Conservation (phyloP, 768 basidiomycete genomes). For the Serpula lacrymans region DNA sequence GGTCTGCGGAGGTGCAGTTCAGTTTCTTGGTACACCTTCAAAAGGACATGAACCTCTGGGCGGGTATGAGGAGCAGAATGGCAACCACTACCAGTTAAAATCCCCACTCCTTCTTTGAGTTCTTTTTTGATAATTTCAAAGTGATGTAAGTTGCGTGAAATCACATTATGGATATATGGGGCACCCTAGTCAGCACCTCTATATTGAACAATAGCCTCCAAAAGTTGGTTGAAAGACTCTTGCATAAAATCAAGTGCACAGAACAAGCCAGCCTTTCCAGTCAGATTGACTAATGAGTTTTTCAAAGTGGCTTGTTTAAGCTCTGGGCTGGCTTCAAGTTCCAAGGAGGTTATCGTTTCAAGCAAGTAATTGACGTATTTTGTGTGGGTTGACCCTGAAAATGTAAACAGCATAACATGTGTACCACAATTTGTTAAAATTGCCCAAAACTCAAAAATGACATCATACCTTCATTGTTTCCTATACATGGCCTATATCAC, state of each 20-base stretch:
- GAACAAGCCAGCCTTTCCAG: conserved; percentile 20
- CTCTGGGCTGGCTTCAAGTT: conserved; percentile 24
- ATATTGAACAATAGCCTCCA: no score
- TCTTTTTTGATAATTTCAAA: conserved; percentile 30
- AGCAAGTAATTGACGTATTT: conserved; percentile 32
- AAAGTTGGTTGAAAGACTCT: conserved; percentile 31
- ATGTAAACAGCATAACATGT: conserved; percentile 28
- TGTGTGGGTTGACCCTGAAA: conserved; percentile 29
- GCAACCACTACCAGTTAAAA: conserved; percentile 12
- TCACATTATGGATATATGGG: conserved; percentile 23
- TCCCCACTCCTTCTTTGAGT: conserved; percentile 18
- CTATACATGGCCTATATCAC: conserved; percentile 31
- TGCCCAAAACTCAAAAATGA: background rate
- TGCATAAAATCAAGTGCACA: conserved; percentile 29
- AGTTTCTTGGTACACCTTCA: conserved; percentile 11
- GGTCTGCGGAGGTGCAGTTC: conserved; percentile 19
- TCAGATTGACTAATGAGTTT: conserved; percentile 26
- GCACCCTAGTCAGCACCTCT: conserved; percentile 29
- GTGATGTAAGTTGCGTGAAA: conserved; percentile 30
- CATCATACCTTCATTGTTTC: conserved; percentile 27
- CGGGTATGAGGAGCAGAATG: conserved; percentile 19
- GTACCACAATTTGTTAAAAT: background rate
- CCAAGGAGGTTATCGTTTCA: conserved; percentile 26
- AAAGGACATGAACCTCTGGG: conserved; percentile 11
- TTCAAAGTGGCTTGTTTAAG: conserved; percentile 16